Evolutionary conservation across 2,329 filamentous ascomycete species (phyloP), one percentile per base, ranked within the genome.

Genomic region (Septoria linicola): DNA sequence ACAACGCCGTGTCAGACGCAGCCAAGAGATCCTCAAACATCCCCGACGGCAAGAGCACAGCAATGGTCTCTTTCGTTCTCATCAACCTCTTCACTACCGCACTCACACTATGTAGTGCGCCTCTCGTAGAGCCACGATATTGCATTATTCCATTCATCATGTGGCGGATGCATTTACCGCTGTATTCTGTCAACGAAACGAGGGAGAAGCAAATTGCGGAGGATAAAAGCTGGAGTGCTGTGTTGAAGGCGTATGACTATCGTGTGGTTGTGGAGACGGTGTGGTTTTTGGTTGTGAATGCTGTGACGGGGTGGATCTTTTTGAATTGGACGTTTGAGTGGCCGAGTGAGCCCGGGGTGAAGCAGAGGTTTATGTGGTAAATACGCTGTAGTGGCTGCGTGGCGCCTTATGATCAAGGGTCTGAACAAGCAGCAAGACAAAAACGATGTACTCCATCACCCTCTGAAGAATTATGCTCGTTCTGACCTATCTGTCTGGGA

Each of bases 111-210:
- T 73, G 96, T 48, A 93, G 89, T 0, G 91, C 93, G 0, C 91
- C 93, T 0, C 79, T 99, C 0, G 92, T 99, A 8, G 93, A 99
- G 69, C 93, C 93, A 11, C 82, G 93, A 11, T 99, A 99, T 70
- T 96, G 96, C 69, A 95, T 99, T 66, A 78, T 96, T 10, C 91
- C 92, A 0, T 99, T 90, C 89, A 80, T 96, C 7, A 84, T 96
- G 63, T 97, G 91, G 89, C 80, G 93, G 1, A 72, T 97, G 6
- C 80, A 95, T 63, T 73, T 95, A 0, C 89, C 89, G 0, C 58
- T 63, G 69, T 76, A 44, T 42, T 59, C 63, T 51, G 31, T 36
- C 14, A 35, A 52, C 21, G 37, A 51, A 7, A 8, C 20, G 8
- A 31, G 31, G 16, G 39, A 50, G 10, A 45, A 37, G 32, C 32